These are phyloP conservation scores for Pichia sp. DNA, from an alignment of 1,139 yeast species.

Conservation along the genomic window DNA sequence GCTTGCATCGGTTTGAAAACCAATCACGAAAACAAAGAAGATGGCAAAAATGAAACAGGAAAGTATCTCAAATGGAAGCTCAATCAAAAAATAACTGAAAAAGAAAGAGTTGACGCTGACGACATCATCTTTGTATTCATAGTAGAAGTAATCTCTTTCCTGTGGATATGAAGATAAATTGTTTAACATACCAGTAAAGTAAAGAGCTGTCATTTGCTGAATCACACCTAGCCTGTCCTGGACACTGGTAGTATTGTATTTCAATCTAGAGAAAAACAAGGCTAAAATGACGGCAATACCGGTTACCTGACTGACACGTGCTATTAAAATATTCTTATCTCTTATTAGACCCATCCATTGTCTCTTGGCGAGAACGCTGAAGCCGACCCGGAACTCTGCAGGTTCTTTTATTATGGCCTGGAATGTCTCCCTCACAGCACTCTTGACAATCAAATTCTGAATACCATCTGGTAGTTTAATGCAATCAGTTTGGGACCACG, in stretches of 20 bases:
- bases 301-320: constrained; percentile 60
- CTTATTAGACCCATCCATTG: constrained; percentile 49
- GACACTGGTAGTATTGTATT: constrained; percentile 50
- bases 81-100: constrained; percentile 56
- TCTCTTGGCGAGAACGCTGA: constrained; percentile 35
- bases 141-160: constrained; percentile 70
- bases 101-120: constrained; percentile 66
- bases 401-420: constrained; percentile 23
- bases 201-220: constrained; percentile 67
- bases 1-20: constrained; percentile 60
- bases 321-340: constrained; percentile 53
- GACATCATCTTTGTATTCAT: constrained; percentile 69
- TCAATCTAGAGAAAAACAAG: constrained; percentile 65
- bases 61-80: constrained; percentile 64
- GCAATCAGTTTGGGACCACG: constrained; percentile 30
- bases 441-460: constrained; percentile 6
- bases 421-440: constrained; percentile 16
- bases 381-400: constrained; percentile 33
- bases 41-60: constrained; percentile 54
- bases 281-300: constrained; percentile 63
- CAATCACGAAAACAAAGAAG: constrained; percentile 61
- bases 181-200: constrained; percentile 73
- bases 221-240: constrained; percentile 64
- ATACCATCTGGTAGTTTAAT: constrained; percentile 1
- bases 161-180: constrained; percentile 69